Evolutionary conservation across 78 protist species (phyloP), one percentile per base, ranked within the genome.

Genomic region (Dictyostelium intermedium): DNA sequence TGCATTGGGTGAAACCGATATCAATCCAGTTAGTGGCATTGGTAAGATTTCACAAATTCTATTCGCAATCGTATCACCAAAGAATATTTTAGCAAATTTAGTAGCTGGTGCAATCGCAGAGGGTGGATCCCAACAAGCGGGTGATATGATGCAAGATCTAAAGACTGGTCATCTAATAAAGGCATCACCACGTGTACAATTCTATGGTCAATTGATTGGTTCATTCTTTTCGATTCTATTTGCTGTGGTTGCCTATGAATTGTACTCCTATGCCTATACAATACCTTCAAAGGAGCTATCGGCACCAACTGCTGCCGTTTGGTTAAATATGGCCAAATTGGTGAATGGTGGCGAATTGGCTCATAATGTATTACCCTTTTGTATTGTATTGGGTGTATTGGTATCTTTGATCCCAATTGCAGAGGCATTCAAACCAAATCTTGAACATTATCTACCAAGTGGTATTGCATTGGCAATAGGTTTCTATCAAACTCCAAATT

Each of bases 31-130:
- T 1, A 69, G 86, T 25, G 97, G 96, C 18, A 87, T 97, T 35
- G 98, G 98, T 50, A 97, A 97, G 78, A 84, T 97, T 69, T 83
- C 96, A 9, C 98, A 97, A 61, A 84, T 97, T 25, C 7, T 95
- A 2, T 97, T 96, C 45, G 98, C 96, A 25, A 10, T 85, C 9
- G 23, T 97, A 9, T 87, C 97, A 30, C 92, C 95, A 13, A 73
- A 87, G 34, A 83, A 96, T 32, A 39, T 96, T 27, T 73, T 96
- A 34, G 66, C 97, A 2, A 97, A 97, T 50, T 16, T 97, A 13
- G 96, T 97, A n/a, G 97, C 97, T 1, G 98, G 97, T 69, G 98
- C 95, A 14, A 32, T 97, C 16, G 97, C 97, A 7, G 97, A 89
- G 63, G 97, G 97, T 9, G 97, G 96, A 7, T 94, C 95, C 1